A percentile compares a stretch with the other conserved stretches of the same genome.
These are phyloP conservation scores for Jatropha multifida DNA, from an alignment of 441 rosid species.

Conservation along the genomic window DNA sequence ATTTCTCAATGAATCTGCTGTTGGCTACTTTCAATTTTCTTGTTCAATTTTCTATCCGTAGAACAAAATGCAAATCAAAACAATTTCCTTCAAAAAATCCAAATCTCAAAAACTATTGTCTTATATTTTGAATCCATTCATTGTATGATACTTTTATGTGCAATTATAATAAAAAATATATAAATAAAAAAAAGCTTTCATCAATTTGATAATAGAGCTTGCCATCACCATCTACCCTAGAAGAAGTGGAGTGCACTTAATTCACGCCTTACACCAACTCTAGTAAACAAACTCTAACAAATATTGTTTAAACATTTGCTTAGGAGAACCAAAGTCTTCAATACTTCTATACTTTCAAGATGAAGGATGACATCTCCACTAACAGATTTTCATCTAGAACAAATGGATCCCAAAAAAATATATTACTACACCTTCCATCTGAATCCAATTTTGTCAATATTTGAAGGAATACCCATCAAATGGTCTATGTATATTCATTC, in stretches of 20 bases:
- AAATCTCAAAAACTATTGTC: not conserved
- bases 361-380: conserved; percentile 87
- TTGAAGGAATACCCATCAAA: conserved; percentile 91
- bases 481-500: conserved; percentile 80
- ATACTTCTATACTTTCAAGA: conserved; percentile 73
- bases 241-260: conserved; percentile 63
- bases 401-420: conserved; percentile 87
- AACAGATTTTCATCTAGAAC: conserved; percentile 87
- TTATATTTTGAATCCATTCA: not conserved
- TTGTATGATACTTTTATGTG: not conserved
- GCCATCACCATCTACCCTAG: conserved; percentile 85
- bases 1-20: no score
- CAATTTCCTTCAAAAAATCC: no score
- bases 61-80: no score
- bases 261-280: conserved; percentile 83
- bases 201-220: conserved; percentile 86
- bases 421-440: conserved; percentile 84
- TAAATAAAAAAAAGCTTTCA: conserved; percentile 34
- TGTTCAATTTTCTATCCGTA: no score
- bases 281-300: conserved; percentile 93
- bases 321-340: conserved; percentile 83
- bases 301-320: conserved; percentile 73
- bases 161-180: not conserved
- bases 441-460: conserved; percentile 91
- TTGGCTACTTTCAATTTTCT: no score